Conservation (phyloP, 805 yeast genomes). For the Hanseniaspora guilliermondii region DNA sequence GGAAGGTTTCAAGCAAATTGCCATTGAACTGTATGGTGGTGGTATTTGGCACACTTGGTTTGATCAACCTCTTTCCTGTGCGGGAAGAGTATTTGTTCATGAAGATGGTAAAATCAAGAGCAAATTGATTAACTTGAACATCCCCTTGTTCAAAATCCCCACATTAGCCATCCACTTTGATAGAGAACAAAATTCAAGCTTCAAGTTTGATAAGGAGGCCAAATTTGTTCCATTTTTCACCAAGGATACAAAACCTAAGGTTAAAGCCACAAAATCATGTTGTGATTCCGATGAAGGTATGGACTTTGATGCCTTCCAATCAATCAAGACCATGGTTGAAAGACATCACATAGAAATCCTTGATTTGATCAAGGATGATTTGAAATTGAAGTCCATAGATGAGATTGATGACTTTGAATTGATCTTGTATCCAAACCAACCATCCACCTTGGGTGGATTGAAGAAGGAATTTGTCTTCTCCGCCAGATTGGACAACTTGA, state of each 20-base stretch:
- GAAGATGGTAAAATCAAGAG: slow-evolving; percentile 38
- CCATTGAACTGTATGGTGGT: slow-evolving; percentile 92
- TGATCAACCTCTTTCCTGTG: slow-evolving; percentile 81
- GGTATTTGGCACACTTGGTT: slow-evolving; percentile 97
- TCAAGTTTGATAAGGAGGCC: slow-evolving; percentile 81
- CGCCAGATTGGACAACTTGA: slow-evolving; percentile 82
- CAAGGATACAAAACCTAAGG: slow-evolving; percentile 27
- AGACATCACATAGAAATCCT: slow-evolving; percentile 71
- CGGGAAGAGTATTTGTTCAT: slow-evolving; percentile 76
- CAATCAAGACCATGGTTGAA: slow-evolving; percentile 49
- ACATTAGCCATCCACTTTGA: slow-evolving; percentile 87
- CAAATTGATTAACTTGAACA: slow-evolving; percentile 62
- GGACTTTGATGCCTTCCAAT: slow-evolving; percentile 44
- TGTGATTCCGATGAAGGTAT: slow-evolving; percentile 38
- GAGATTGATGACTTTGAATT: slow-evolving; percentile 85
- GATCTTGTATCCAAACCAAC: slow-evolving; percentile 72
- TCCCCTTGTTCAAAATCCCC: slow-evolving; percentile 81
- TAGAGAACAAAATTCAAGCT: slow-evolving; percentile 60
- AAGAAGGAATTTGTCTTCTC: slow-evolving; percentile 83
- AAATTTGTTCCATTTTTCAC: slow-evolving; percentile 83
- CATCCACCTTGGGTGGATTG: slow-evolving; percentile 73
- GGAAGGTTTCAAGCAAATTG: slow-evolving; percentile 77
- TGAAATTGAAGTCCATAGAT: slow-evolving; percentile 34
- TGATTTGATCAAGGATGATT: slow-evolving; percentile 54
- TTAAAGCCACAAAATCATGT: slow-evolving; percentile 26